Evolutionary conservation across 345 rosid species (phyloP).

Genomic region (Eucalyptus coolabah): DNA sequence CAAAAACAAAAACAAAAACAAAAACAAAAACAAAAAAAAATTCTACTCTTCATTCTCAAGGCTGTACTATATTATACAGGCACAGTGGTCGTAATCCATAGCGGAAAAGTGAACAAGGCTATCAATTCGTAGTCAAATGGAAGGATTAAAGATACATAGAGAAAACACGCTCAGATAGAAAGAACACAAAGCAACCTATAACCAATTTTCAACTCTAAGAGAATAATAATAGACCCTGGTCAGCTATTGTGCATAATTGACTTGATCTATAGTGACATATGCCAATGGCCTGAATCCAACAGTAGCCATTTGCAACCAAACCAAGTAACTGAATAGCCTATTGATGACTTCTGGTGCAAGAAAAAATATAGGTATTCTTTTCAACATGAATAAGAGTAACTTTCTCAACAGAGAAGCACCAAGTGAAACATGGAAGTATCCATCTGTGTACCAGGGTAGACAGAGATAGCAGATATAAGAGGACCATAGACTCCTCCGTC

Average conservation of each 20-base stretch:
- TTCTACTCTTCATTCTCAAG: neutral
- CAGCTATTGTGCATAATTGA: neutral
- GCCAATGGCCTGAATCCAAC: neutral
- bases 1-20: too few relatives aligned
- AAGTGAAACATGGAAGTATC: neutral
- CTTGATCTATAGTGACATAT: neutral
- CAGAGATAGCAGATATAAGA: constrained; percentile 8
- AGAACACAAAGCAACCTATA: neutral
- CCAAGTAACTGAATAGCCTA: neutral
- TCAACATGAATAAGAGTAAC: neutral
- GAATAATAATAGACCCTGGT: neutral
- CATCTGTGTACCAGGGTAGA: neutral
- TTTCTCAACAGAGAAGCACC: neutral
- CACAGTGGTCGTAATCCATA: neutral
- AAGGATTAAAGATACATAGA: neutral
- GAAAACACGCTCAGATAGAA: neutral
- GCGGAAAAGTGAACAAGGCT: neutral
- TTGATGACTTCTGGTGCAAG: neutral
- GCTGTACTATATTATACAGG: neutral
- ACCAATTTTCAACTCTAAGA: neutral
- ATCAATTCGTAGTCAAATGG: neutral
- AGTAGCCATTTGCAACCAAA: neutral
- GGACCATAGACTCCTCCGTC: neutral
- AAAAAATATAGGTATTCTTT: neutral
- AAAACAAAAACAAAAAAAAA: neutral